Evolutionary conservation across 768 basidiomycete genomes (phyloP).

Genomic region (Amanita muscaria): DNA sequence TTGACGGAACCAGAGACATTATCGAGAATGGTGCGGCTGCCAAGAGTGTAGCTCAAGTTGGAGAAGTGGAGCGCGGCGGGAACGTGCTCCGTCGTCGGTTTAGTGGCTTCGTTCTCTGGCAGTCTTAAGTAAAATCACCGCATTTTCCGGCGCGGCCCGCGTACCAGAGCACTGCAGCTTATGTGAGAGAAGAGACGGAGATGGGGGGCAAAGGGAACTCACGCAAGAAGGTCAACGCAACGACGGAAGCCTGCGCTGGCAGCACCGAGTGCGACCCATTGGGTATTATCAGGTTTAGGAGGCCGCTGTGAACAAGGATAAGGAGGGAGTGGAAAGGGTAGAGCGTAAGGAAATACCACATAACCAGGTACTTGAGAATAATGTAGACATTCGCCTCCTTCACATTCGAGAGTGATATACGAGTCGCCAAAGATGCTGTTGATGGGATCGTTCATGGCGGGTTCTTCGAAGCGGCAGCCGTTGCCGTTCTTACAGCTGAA

Average conservation of each 20-base stretch:
- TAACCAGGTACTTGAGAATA: conserved; percentile 95
- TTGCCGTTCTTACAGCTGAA: conserved; percentile 69
- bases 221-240: conserved; percentile 62
- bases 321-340: not conserved
- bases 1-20: conserved; percentile 75
- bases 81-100: conserved; percentile 89
- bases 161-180: conserved; percentile 69
- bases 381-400: conserved; percentile 90
- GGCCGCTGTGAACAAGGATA: conserved; percentile 41
- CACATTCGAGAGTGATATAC: conserved; percentile 80
- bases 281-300: conserved; percentile 72
- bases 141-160: conserved; percentile 65
- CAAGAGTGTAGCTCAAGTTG: conserved; percentile 70
- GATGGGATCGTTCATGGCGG: conserved; percentile 94
- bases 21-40: conserved; percentile 62
- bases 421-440: conserved; percentile 88
- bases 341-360: conserved; percentile 29
- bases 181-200: not conserved
- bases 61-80: conserved; percentile 92
- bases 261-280: conserved; percentile 78
- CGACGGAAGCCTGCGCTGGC: conserved; percentile 69
- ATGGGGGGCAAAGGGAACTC: conserved; percentile 10
- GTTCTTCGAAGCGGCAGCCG: conserved; percentile 89
- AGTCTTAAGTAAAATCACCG: conserved; percentile 60
- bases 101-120: conserved; percentile 72